A percentile compares a stretch with the other conserved stretches of the same genome.
These are phyloP conservation scores for Aurinia saxatilis DNA, from an alignment of 345 rosid genomes.

Conservation along the genomic window DNA sequence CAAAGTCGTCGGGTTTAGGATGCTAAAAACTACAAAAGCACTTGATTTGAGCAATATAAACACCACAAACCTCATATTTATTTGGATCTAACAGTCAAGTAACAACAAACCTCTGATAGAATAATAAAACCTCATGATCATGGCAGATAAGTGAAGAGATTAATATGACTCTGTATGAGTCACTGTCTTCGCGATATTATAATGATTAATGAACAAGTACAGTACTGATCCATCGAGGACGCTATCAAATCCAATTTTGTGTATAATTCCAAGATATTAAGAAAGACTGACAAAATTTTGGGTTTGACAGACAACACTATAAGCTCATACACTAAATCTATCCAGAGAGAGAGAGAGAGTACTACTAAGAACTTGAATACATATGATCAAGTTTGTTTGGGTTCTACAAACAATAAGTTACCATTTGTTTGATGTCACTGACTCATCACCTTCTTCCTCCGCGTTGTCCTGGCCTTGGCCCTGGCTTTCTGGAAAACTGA, in stretches of 20 bases:
- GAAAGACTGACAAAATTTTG: not conserved
- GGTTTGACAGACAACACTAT: not conserved
- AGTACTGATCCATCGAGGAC: not conserved
- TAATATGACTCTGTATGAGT: not conserved
- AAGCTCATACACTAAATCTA: slow-evolving; percentile 4
- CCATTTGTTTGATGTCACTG: slow-evolving; percentile 4
- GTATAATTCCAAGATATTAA: not conserved
- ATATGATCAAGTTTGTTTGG: slow-evolving; percentile 2
- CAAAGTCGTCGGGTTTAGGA: too few species aligned
- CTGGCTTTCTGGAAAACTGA: slow-evolving; percentile 67
- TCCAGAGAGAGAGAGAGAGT: slow-evolving; percentile 1
- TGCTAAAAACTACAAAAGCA: not conserved
- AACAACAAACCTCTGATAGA: not conserved
- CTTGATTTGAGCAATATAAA: not conserved
- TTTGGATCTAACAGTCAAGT: not conserved
- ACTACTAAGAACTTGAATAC: not conserved
- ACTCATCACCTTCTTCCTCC: slow-evolving; percentile 52
- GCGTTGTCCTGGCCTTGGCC: slow-evolving; percentile 59
- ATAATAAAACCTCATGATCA: not conserved
- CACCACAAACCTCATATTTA: not conserved
- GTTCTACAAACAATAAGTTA: not conserved
- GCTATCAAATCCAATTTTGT: not conserved
- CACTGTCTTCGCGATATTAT: not conserved
- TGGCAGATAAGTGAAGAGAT: not conserved
- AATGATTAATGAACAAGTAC: not conserved